These are phyloP conservation scores for Cicer chorassanicum DNA, from an alignment of 306 rosid species.

Conservation along the genomic window DNA sequence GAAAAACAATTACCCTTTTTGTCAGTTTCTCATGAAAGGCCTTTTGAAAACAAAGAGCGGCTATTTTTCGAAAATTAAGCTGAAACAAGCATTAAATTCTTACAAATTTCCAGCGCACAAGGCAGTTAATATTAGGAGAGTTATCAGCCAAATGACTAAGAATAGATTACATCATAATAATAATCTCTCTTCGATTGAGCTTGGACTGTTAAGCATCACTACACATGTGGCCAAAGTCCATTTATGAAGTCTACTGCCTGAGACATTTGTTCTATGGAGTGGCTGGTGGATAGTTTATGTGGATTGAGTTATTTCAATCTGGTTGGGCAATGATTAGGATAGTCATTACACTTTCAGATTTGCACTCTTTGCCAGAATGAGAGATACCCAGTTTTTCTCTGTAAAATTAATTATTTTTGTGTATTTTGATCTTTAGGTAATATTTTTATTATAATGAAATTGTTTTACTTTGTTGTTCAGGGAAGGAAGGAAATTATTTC, in stretches of 20 bases:
- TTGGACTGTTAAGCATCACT: slow-evolving; percentile 15
- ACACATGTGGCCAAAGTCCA: neutral
- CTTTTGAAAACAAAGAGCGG: neutral
- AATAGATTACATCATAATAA: neutral
- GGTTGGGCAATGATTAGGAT: slow-evolving; percentile 7
- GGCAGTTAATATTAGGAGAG: neutral
- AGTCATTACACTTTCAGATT: slow-evolving; percentile 25
- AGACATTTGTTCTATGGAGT: slow-evolving; percentile 17
- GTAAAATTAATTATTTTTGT: neutral
- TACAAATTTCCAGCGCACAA: neutral
- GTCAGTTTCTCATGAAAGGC: neutral
- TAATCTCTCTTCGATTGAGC: slow-evolving; percentile 14
- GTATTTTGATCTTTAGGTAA: slow-evolving; percentile 11
- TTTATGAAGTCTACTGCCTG: slow-evolving; percentile 20
- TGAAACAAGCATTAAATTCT: neutral
- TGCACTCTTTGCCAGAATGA: slow-evolving; percentile 13
- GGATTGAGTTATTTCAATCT: slow-evolving; percentile 33
- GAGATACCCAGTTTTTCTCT: slow-evolving; percentile 6
- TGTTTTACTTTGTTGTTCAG: slow-evolving; percentile 52
- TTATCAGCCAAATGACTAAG: neutral
- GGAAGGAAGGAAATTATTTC: slow-evolving; percentile 94
- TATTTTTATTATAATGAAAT: slow-evolving; percentile 14
- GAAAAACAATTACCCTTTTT: neutral
- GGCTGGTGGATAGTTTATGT: slow-evolving; percentile 8
- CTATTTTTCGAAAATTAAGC: neutral